Percentiles rank a stretch among this genome's conserved stretches.
These are phyloP conservation scores for Mortierella sp. DNA, from an alignment of 371 early-diverging fungal species.

Conservation along the genomic window DNA sequence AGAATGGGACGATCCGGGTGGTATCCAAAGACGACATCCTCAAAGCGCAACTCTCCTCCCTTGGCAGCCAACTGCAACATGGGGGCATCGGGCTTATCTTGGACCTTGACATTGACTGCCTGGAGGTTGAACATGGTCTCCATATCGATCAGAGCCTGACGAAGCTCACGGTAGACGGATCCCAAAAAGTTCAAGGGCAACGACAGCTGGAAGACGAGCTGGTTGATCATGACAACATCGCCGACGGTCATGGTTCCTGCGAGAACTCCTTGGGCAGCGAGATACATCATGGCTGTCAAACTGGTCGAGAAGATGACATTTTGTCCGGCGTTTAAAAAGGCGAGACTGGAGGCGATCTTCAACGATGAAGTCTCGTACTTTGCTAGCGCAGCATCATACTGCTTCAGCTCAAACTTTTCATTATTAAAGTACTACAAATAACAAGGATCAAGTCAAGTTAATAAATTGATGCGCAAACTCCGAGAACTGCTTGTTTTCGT, in stretches of 20 bases:
- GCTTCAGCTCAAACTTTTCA: slow-evolving; percentile 86
- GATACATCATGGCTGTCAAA: slow-evolving; percentile 92
- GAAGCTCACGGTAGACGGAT: slow-evolving; percentile 95
- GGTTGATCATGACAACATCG: slow-evolving; percentile 97
- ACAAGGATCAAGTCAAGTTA: background rate
- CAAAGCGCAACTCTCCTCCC: slow-evolving; percentile 83
- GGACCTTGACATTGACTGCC: slow-evolving; percentile 65
- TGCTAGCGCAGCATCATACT: slow-evolving; percentile 86
- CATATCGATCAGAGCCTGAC: slow-evolving; percentile 96
- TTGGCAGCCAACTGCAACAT: slow-evolving; percentile 47
- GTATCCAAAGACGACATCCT: slow-evolving; percentile 92
- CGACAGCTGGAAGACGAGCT: slow-evolving; percentile 93
- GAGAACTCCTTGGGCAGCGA: slow-evolving; percentile 91
- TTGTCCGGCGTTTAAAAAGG: slow-evolving; percentile 94
- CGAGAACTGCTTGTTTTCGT: no score
- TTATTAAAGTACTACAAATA: slow-evolving; percentile 85
- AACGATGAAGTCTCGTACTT: slow-evolving; percentile 94
- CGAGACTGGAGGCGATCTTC: slow-evolving; percentile 88
- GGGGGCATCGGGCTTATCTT: slow-evolving; percentile 68
- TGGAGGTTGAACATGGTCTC: slow-evolving; percentile 92
- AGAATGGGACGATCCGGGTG: slow-evolving; percentile 81
- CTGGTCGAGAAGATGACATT: slow-evolving; percentile 92
- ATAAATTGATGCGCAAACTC: no score
- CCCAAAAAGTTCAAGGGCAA: slow-evolving; percentile 97
- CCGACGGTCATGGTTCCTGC: slow-evolving; percentile 89